These are phyloP conservation scores for Stachybotrys chartarum DNA, from an alignment of 2,329 filamentous ascomycete genomes.

Conservation along the genomic window DNA sequence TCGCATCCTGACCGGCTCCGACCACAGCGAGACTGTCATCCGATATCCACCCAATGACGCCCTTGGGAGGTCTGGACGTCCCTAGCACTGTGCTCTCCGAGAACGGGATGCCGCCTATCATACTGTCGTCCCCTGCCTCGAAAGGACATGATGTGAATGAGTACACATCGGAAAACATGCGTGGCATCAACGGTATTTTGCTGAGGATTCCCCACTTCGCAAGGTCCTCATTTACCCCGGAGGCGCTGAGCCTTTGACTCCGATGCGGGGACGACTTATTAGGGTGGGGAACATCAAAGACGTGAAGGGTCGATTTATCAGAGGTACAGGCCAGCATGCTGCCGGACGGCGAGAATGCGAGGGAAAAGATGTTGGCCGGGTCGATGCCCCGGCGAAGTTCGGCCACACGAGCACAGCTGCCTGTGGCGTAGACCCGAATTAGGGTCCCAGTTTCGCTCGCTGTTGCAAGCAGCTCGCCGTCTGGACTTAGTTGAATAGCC, in stretches of 20 bases:
- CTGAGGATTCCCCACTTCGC: conserved; percentile 83
- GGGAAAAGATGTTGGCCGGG: conserved; percentile 75
- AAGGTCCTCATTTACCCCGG: conserved; percentile 36
- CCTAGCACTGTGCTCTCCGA: conserved; percentile 39
- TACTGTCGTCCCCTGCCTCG: conserved; percentile 69
- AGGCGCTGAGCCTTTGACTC: conserved; percentile 18
- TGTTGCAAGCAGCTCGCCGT: conserved; percentile 77
- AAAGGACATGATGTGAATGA: conserved; percentile 78
- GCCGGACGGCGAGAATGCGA: conserved; percentile 80
- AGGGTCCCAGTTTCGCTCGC: conserved; percentile 89
- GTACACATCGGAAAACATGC: conserved; percentile 83
- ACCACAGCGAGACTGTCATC: conserved; percentile 70
- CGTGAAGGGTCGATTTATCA: conserved; percentile 91
- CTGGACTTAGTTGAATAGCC: conserved; percentile 70
- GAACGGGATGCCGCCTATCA: conserved; percentile 34
- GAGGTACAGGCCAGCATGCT: conserved; percentile 83
- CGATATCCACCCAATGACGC: conserved; percentile 75
- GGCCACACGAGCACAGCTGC: conserved; percentile 70
- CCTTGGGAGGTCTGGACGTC: conserved; percentile 62
- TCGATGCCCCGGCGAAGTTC: conserved; percentile 89
- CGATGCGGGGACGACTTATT: conserved; percentile 29
- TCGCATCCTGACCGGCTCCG: conserved; percentile 69
- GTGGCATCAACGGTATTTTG: conserved; percentile 76
- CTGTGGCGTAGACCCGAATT: conserved; percentile 76
- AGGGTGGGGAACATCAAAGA: conserved; percentile 74